These are phyloP conservation scores for Yamadazyma songkhlaensis DNA, from an alignment of 1,139 yeast genomes.

Conservation along the genomic window DNA sequence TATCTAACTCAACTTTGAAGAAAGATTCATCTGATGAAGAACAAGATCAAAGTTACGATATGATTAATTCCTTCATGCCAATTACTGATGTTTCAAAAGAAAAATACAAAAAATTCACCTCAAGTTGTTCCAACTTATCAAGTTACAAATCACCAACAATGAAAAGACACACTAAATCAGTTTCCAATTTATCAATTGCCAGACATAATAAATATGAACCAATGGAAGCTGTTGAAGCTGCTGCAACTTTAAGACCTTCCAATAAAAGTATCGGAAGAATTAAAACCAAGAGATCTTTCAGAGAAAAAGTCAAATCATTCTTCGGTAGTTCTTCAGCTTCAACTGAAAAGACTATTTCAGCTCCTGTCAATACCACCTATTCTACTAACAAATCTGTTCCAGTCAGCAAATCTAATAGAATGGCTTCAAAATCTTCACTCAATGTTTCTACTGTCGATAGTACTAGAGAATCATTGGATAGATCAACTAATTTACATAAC, in stretches of 20 bases:
- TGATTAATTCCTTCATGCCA: constrained; percentile 15
- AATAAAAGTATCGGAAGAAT: constrained; percentile 12
- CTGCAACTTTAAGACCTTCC: constrained; percentile 12
- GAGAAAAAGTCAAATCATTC: constrained; percentile 25
- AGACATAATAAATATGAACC: constrained; percentile 17
- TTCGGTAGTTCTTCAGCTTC: constrained; percentile 14
- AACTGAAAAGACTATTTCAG: constrained; percentile 10
- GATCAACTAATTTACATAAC: constrained; percentile 5
- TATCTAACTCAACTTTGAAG: constrained; percentile 2
- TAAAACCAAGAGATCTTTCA: constrained; percentile 22
- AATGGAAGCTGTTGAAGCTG: constrained; percentile 12
- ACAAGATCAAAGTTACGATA: constrained; percentile 14
- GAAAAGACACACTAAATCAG: constrained; percentile 15
- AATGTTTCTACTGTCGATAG: constrained; percentile 15
- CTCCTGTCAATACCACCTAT: constrained; percentile 14
- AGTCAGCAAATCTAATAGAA: not conserved
- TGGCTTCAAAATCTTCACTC: constrained; percentile 6
- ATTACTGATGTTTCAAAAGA: constrained; percentile 10
- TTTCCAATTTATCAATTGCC: constrained; percentile 14
- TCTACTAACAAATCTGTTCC: constrained; percentile 12
- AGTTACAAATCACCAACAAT: constrained; percentile 2
- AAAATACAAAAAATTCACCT: constrained; percentile 12
- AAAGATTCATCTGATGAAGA: constrained; percentile 7
- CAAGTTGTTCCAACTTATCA: constrained; percentile 16
- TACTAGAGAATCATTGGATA: constrained; percentile 10